Evolutionary conservation across 768 basidiomycete species (phyloP).

Genomic region (Mycena vitilis): DNA sequence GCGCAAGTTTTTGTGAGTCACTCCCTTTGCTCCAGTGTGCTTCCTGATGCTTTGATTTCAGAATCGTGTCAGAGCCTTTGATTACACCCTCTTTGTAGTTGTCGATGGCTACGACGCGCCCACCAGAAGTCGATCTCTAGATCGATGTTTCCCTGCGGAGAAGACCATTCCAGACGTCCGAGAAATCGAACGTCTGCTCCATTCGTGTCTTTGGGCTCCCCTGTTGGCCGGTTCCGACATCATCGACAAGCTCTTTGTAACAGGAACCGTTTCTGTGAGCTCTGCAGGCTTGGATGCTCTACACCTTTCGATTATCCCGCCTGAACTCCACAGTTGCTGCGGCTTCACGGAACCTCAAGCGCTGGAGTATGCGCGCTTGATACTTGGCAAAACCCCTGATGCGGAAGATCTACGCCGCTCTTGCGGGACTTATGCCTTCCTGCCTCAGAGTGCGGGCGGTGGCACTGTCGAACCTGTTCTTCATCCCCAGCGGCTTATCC

Average conservation of each 20-base stretch:
- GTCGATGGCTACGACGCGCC: constrained; percentile 25
- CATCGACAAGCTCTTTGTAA: constrained; percentile 26
- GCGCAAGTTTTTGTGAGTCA: constrained; percentile 20
- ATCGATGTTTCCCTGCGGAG: neutral
- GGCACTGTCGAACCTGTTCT: constrained; percentile 6
- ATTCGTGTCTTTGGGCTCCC: constrained; percentile 19
- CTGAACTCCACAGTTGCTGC: constrained; percentile 4
- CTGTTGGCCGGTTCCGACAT: constrained; percentile 14
- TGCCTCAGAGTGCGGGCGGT: neutral
- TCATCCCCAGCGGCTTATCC: constrained; percentile 13
- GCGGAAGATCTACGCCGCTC: constrained; percentile 4
- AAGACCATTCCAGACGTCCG: neutral
- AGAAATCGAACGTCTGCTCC: constrained; percentile 10
- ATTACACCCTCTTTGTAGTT: constrained; percentile 21
- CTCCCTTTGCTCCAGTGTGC: neutral
- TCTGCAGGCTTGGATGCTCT: neutral
- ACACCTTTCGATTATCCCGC: neutral
- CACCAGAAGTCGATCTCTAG: neutral
- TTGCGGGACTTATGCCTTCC: constrained; percentile 18
- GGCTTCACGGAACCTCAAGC: constrained; percentile 29
- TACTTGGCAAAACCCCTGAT: neutral
- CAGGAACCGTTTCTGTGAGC: constrained; percentile 15
- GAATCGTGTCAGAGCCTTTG: constrained; percentile 7
- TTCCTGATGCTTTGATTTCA: neutral
- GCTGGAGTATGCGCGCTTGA: neutral